Evolutionary conservation across 2,329 filamentous ascomycete species (phyloP).

Genomic region (Cadophora luteo-olivacea): DNA sequence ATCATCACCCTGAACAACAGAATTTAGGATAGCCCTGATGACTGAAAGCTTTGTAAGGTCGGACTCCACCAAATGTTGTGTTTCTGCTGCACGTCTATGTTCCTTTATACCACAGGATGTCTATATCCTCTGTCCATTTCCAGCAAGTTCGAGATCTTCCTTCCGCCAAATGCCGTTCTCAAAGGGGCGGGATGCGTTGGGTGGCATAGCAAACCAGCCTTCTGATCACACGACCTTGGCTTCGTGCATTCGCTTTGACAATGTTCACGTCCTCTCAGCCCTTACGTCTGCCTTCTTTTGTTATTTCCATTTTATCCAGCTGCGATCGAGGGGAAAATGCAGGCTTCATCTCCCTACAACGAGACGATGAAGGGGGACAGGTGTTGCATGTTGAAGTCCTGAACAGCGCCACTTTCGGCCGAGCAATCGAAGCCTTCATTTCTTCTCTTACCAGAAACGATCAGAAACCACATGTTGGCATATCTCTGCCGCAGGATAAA

Average conservation of each 20-base stretch:
- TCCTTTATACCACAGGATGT: slow-evolving; percentile 13
- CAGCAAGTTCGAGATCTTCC: neutral
- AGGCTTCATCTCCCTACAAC: neutral
- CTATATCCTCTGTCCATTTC: slow-evolving; percentile 7
- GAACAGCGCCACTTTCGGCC: neutral
- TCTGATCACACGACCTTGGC: neutral
- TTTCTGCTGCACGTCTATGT: slow-evolving; percentile 19
- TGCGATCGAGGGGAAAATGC: neutral
- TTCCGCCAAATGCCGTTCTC: neutral
- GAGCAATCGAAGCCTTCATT: neutral
- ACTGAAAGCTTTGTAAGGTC: slow-evolving; percentile 8
- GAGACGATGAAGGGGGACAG: too few relatives aligned
- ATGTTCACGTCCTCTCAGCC: neutral
- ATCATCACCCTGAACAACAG: neutral
- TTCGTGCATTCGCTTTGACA: slow-evolving; percentile 3
- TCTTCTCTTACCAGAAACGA: neutral
- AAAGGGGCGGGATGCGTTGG: neutral
- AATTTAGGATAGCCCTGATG: neutral
- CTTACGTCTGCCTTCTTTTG: neutral
- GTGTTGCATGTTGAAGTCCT: neutral
- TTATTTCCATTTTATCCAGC: neutral
- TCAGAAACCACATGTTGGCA: neutral
- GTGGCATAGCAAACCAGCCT: neutral
- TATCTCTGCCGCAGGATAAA: slow-evolving; percentile 1
- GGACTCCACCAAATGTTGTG: neutral